A percentile compares a stretch with the other conserved stretches of the same genome.
Evolutionary conservation across 345 rosid species (phyloP).

Genomic region (Salix suchowensis): DNA sequence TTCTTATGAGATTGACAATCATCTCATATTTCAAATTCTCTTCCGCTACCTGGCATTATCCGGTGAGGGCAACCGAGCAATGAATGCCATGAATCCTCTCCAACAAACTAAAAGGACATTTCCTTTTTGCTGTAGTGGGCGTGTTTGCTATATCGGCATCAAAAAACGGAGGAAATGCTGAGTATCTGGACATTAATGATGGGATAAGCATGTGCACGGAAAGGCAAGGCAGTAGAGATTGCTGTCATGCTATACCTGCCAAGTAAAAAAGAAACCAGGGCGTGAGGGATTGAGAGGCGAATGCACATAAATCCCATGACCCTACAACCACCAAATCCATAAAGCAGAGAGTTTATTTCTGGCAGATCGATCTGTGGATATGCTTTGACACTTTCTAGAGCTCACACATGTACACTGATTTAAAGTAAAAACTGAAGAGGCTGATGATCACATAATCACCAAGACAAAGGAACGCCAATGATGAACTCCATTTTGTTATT

Average conservation of each 20-base stretch:
- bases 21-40: background rate
- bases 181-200: background rate
- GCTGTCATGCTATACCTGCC: background rate
- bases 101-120: background rate
- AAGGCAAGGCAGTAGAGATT: background rate
- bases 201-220: background rate
- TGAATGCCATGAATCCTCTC: background rate
- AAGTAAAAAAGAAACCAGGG: background rate
- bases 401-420: background rate
- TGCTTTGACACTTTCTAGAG: background rate
- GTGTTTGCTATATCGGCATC: background rate
- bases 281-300: constrained; percentile 3
- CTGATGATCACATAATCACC: background rate
- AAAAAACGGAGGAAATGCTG: background rate
- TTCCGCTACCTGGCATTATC: background rate
- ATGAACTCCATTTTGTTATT: background rate
- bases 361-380: background rate
- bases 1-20: background rate
- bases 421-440: background rate
- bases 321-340: constrained; percentile 16
- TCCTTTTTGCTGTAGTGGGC: too few species aligned
- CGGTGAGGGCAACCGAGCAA: background rate
- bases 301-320: constrained; percentile 22
- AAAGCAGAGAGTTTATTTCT: background rate
- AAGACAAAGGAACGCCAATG: background rate